Evolutionary conservation across 2,329 filamentous ascomycete genomes (phyloP), one percentile per base, ranked within the genome.

Genomic region (Epichloe brachyelytri): DNA sequence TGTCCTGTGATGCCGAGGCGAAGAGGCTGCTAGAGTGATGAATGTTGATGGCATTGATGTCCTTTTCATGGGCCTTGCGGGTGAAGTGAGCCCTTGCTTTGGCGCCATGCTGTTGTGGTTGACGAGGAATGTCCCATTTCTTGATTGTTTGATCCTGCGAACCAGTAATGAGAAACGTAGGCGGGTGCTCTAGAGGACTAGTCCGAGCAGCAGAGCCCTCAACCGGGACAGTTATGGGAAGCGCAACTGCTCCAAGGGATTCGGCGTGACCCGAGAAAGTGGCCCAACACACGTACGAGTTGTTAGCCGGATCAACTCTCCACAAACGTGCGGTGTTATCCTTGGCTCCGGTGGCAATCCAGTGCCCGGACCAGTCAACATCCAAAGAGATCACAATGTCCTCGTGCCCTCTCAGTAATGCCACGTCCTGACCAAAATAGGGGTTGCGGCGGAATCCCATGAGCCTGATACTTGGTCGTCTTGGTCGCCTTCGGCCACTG

Each of bases 91-190:
- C 88, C 58, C 82, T 73, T 10, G 81, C 71, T 10, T 77, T 74
- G 45, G 70, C 66, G 17, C 59, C 61, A 43, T 61, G 58, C 52
- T 70, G 65, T 48, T 73, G 70, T 36, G 71, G 64, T 48, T 77
- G 65, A 39, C 78, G 78, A 1, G 82, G 79, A 20, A 91, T 82
- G 54, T 95, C 87, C 88, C 93, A 96, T 58, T 86, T 83, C 71
- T 98, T 98, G 59, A 98, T 78, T 0, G 93, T 98, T 62, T 89
- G 86, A 64, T 98, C 93, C 64, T 96, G 89, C 26, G 91, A 96
- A 14, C 93, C 93, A 0, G 93, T 96, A 34, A 98, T 70, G 26
- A 98, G 70, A 63, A 90, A 97, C 8, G 81, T 69, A 5, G 93
- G 93, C 5, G 91, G 88, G 58, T 95, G 76, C 48, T 80, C 82